phyloP scores from a whole-genome alignment of 2,329 filamentous ascomycete species.

The Pseudovirgaria hyperparasitica region DNA sequence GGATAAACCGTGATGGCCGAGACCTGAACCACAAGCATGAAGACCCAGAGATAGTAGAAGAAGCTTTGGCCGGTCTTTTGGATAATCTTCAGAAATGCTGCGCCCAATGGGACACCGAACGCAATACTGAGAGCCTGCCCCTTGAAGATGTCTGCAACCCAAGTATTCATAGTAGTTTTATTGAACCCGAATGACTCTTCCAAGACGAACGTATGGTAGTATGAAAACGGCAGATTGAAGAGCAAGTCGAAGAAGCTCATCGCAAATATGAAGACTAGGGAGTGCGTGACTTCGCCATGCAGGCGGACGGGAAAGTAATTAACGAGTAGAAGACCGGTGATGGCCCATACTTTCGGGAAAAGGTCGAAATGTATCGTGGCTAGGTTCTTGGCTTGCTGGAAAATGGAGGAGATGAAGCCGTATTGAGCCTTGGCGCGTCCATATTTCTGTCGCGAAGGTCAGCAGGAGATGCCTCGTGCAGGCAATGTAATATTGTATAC shows the following conservation, averaged over 20 bases:
- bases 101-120: slow-evolving; percentile 76
- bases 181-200: slow-evolving; percentile 99
- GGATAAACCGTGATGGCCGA: slow-evolving; percentile 96
- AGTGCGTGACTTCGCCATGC: slow-evolving; percentile 85
- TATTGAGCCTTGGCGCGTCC: slow-evolving; percentile 93
- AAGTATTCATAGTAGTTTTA: slow-evolving; percentile 85
- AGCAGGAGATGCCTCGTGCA: slow-evolving; percentile 8
- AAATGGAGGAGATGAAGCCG: slow-evolving; percentile 67
- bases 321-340: slow-evolving; percentile 63
- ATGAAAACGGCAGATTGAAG: slow-evolving; percentile 64
- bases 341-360: slow-evolving; percentile 78
- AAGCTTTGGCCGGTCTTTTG: slow-evolving; percentile 87
- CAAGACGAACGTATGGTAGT: slow-evolving; percentile 91
- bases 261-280: slow-evolving; percentile 78
- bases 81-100: slow-evolving; percentile 86
- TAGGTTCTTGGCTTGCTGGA: slow-evolving; percentile 77
- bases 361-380: slow-evolving; percentile 83
- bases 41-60: slow-evolving; percentile 97
- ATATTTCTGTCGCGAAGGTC: slow-evolving; percentile 47
- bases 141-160: slow-evolving; percentile 85
- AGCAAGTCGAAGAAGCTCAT: slow-evolving; percentile 74
- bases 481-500: slow-evolving; percentile 27
- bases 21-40: slow-evolving; percentile 77
- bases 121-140: slow-evolving; percentile 68
- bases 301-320: slow-evolving; percentile 66